Evolutionary conservation across 177 flowering plant genomes (phyloP), one percentile per base, ranked within the genome.

Genomic region (Tripterygium wilfordii): DNA sequence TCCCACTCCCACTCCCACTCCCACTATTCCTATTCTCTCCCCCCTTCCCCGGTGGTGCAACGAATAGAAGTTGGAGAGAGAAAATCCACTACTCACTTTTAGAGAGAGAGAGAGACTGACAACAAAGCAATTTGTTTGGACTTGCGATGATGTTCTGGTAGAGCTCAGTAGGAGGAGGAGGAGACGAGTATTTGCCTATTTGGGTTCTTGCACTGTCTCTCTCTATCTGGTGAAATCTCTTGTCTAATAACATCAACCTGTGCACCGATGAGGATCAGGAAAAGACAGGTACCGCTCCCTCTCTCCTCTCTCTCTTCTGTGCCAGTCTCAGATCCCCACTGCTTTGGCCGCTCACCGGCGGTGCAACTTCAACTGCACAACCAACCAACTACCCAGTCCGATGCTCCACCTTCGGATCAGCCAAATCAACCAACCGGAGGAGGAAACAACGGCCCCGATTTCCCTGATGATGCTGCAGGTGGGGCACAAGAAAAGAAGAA

Each of bases 201-300:
- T 28, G 21, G 44, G 42, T 49, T 50, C 42, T 53, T 49, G 49
- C 54, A 38, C 48, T 35, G 10, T 25, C 50, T 43, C 40, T 23
- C 37, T 16, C 7, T 29, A 38, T 43, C 42, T 30, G 27, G 21
- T 25, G 10, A 10, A 17, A 25, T 42, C 38, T 54, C 46, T 36
- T 33, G 3, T 33, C 36, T 46, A n/a, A n/a, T n/a, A n/a, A n/a
- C n/a, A n/a, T n/a, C n/a, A n/a, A n/a, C n/a, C n/a, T n/a, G n/a
- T 42, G 19, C 18, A 15, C 17, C 54, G 44, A 79, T 79, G 82
- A 76, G 85, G 69, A 79, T 79, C 69, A 57, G 85, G 54, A 74
- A 77, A 39, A 47, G 82, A 38, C 66, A 47, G 45, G 61, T 56
- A 9, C 75, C 74, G n/a, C 48, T 72, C 18, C 69, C 69, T 24